phyloP scores from a whole-genome alignment of 768 basidiomycete species.

The Tricholoma hemisulphureum region DNA sequence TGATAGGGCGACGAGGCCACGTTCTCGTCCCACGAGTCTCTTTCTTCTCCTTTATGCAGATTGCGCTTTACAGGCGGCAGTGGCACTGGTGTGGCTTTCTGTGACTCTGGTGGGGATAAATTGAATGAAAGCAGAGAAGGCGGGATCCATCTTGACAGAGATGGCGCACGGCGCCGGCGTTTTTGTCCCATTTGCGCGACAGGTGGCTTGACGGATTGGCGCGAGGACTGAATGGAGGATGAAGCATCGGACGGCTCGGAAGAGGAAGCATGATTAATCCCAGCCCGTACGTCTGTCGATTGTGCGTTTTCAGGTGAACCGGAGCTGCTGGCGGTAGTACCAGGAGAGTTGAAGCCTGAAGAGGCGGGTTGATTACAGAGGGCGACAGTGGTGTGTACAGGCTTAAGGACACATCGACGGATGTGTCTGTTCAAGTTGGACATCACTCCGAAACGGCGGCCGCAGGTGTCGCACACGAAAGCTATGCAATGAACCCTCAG shows the following conservation, averaged over 20 bases:
- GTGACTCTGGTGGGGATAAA: slow-evolving; percentile 51
- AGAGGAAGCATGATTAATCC: slow-evolving; percentile 1
- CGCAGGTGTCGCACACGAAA: slow-evolving; percentile 76
- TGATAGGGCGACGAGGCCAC: slow-evolving; percentile 59
- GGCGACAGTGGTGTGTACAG: slow-evolving; percentile 47
- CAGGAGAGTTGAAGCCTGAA: slow-evolving; percentile 21
- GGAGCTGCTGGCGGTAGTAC: slow-evolving; percentile 1
- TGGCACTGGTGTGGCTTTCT: slow-evolving; percentile 54
- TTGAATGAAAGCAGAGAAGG: slow-evolving; percentile 61
- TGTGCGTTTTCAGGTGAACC: neutral
- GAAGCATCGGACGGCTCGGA: slow-evolving; percentile 9
- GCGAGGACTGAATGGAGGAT: slow-evolving; percentile 8
- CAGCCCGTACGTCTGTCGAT: neutral
- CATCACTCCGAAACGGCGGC: slow-evolving; percentile 77
- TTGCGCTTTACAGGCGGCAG: slow-evolving; percentile 56
- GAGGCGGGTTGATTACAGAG: slow-evolving; percentile 32
- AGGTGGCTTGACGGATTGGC: slow-evolving; percentile 4
- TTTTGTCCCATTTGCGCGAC: slow-evolving; percentile 38
- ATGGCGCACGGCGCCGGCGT: slow-evolving; percentile 71
- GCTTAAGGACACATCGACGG: slow-evolving; percentile 63
- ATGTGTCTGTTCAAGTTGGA: slow-evolving; percentile 81
- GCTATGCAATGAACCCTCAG: slow-evolving; percentile 41
- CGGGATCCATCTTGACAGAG: slow-evolving; percentile 72
- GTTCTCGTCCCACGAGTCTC: slow-evolving; percentile 70
- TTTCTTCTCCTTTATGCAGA: slow-evolving; percentile 52